Percentiles rank a stretch among this genome's conserved stretches.
These are phyloP conservation scores for Kwoniella europaea DNA, from an alignment of 768 basidiomycete species.

Conservation along the genomic window DNA sequence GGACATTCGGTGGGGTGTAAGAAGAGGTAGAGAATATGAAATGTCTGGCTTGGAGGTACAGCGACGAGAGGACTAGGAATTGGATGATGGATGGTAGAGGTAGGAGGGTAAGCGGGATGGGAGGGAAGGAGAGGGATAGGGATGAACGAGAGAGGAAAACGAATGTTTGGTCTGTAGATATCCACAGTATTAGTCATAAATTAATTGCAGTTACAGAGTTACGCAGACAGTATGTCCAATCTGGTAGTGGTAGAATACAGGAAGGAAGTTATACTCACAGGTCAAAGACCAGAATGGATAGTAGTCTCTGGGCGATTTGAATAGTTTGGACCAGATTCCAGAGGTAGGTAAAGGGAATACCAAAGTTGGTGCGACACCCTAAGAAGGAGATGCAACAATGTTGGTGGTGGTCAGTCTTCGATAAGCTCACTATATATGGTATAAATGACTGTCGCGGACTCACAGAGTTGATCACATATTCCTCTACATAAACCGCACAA, in stretches of 20 bases:
- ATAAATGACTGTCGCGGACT: conserved; percentile 39
- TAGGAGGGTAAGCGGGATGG: conserved; percentile 72
- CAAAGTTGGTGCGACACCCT: conserved; percentile 89
- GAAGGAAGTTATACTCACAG: conserved; percentile 19
- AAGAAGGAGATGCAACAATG: background rate
- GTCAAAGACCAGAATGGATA: conserved; percentile 78
- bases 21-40: conserved; percentile 67
- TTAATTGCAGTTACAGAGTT: too few relatives aligned
- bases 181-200: too few relatives aligned
- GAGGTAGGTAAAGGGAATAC: conserved; percentile 80
- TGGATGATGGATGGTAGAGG: conserved; percentile 78
- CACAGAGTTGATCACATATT: conserved; percentile 61
- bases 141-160: conserved; percentile 93
- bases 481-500: conserved; percentile 67
- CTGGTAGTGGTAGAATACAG: too few relatives aligned
- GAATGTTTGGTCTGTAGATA: conserved; percentile 64
- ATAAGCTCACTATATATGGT: too few relatives aligned
- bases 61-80: conserved; percentile 64
- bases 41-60: conserved; percentile 47
- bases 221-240: too few relatives aligned
- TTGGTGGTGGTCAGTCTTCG: background rate
- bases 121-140: conserved; percentile 80
- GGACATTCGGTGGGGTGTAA: conserved; percentile 62
- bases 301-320: conserved; percentile 85
- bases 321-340: conserved; percentile 72